Base-by-base conservation (phyloP, 106 monocot species). In the Dactylorhiza incarnata region DNA sequence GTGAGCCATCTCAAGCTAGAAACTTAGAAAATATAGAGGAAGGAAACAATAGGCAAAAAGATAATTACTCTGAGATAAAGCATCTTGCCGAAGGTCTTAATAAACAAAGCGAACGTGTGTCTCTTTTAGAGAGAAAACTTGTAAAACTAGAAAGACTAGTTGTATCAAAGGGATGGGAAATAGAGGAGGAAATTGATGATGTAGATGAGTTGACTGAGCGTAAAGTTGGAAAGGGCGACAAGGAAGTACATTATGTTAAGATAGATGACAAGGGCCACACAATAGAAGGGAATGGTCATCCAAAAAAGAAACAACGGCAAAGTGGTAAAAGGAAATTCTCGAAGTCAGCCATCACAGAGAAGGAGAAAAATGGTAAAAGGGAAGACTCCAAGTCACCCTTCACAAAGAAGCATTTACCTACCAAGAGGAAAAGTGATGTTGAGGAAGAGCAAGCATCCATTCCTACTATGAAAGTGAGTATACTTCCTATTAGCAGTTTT, bases 121-220 rank as follows among this genome's bases (percentile, higher is more conserved):
- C 69, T 69, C 5, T 46, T 69, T 69, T 69, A 24, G 69, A 69
- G 45, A 69, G 16, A 45, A 69, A 69, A 24, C 11, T 69, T 69
- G 69, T 69, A 10, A 69, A 69, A 14, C 17, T 69, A n/a, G 69
- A 46, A 69, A 69, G 10, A n/a, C 45, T 69, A 46, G 45, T 9
- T 69, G 69, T 9, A 69, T 69, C 69, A 19, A 69, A 69, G 14
- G 69, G 69, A 46, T 46, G 69, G 69, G 45, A 69, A 45, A 45
- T 69, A 46, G 69, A 69, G 45, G 69, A 45, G 15, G 45, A 17
- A 13, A 16, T 43, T 69, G 69, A 45, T 45, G 16, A 17, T 2
- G 45, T 45, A n/a, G 11, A 69, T 46, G 69, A 16, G 7, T 17
- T 45, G 17, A 45, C 4, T 69, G 13, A 25, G 15, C 17, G 45